A percentile compares a stretch with the other conserved stretches of the same genome.
Evolutionary conservation across 805 yeast species (phyloP).

Genomic region (Hanseniaspora vineae): DNA sequence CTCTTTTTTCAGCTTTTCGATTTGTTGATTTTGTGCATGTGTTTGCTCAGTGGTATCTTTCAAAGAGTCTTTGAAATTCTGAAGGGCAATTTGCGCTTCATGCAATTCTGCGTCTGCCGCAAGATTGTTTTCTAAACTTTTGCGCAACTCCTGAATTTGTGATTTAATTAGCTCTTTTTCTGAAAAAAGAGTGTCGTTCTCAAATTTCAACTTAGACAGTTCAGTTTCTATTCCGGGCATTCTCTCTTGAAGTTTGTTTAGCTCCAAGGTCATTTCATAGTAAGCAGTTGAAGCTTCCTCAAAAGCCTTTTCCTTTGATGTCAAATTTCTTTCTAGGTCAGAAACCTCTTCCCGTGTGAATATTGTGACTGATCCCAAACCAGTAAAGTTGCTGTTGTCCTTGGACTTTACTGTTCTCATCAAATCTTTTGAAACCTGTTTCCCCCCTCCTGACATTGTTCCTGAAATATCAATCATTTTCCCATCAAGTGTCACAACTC

Average conservation of each 20-base stretch:
- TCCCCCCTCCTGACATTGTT: slow-evolving; percentile 95
- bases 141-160: slow-evolving; percentile 1
- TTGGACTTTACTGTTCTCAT: slow-evolving; percentile 32
- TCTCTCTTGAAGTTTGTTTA: slow-evolving; percentile 46
- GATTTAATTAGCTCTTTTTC: slow-evolving; percentile 27
- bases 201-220: slow-evolving; percentile 46
- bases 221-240: slow-evolving; percentile 57
- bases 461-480: slow-evolving; percentile 87
- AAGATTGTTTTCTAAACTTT: slow-evolving; percentile 33
- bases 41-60: slow-evolving; percentile 32
- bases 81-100: slow-evolving; percentile 9
- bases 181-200: slow-evolving; percentile 19
- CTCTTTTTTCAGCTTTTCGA: slow-evolving; percentile 52
- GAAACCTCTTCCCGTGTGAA: slow-evolving; percentile 43
- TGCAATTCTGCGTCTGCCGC: slow-evolving; percentile 16
- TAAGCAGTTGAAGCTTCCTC: slow-evolving; percentile 36
- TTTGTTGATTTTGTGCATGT: slow-evolving; percentile 32
- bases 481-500: slow-evolving; percentile 91
- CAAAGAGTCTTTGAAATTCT: slow-evolving; percentile 16
- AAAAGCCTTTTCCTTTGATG: slow-evolving; percentile 40
- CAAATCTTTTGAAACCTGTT: slow-evolving; percentile 52
- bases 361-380: slow-evolving; percentile 19
- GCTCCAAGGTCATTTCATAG: slow-evolving; percentile 44
- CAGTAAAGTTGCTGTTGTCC: slow-evolving; percentile 21
- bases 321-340: slow-evolving; percentile 38